Conservation (phyloP, 768 basidiomycete species). For the Rhizopogon vulgaris region DNA sequence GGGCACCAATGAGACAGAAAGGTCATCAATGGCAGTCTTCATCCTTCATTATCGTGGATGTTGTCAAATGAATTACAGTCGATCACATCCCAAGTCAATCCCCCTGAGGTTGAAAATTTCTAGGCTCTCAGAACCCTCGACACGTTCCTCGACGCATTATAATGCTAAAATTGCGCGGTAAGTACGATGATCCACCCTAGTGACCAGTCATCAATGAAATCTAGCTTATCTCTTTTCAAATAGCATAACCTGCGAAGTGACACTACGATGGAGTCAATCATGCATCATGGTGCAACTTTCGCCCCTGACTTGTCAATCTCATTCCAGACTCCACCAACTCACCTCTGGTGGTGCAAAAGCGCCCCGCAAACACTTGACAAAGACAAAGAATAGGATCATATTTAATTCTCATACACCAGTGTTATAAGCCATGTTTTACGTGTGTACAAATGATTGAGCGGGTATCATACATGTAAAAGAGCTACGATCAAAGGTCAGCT, state of each 20-base stretch:
- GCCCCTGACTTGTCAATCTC: no score
- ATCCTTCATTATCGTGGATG: no score
- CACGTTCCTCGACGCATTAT: no score
- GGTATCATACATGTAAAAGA: constrained; percentile 23
- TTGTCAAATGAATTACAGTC: no score
- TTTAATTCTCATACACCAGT: not conserved
- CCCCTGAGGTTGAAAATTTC: not conserved
- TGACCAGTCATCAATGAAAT: not conserved
- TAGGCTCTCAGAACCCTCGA: not conserved
- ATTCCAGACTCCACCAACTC: no score
- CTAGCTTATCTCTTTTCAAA: not conserved
- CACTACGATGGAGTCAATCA: not conserved
- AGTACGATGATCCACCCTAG: no score
- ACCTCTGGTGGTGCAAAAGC: not conserved
- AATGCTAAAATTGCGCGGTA: no score
- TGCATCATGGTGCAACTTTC: no score
- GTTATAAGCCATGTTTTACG: constrained; percentile 2
- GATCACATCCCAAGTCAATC: no score
- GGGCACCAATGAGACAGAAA: no score
- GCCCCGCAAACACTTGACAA: not conserved
- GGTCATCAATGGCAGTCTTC: no score
- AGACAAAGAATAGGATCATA: not conserved
- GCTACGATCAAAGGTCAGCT: constrained; percentile 10
- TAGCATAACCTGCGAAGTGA: not conserved
- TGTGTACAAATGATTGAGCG: constrained; percentile 26